phyloP scores from a whole-genome alignment of 768 basidiomycete species.

The Podaxis sp. region DNA sequence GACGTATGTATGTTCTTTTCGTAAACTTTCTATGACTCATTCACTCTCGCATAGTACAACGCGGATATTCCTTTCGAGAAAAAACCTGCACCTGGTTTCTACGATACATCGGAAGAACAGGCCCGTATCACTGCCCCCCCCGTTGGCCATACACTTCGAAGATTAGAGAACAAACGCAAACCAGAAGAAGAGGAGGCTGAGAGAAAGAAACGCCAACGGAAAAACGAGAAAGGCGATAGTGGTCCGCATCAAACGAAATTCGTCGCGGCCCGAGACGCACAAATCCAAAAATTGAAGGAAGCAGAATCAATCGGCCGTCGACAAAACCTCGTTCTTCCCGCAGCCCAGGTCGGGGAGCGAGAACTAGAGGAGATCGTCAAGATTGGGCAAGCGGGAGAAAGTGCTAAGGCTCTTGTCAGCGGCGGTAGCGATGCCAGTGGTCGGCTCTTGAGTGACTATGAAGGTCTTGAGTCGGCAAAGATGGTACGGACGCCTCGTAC shows the following conservation, averaged over 20 bases:
- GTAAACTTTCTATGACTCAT: slow-evolving; percentile 7
- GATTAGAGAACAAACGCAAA: slow-evolving; percentile 95
- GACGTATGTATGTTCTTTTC: slow-evolving; percentile 57
- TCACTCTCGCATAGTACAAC: slow-evolving; percentile 68
- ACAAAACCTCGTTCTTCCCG: slow-evolving; percentile 79
- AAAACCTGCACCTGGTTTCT: slow-evolving; percentile 92
- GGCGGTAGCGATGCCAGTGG: slow-evolving; percentile 84
- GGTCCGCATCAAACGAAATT: slow-evolving; percentile 86
- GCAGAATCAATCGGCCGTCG: slow-evolving; percentile 92
- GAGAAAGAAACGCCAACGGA: slow-evolving; percentile 84
- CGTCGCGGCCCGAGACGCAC: slow-evolving; percentile 93
- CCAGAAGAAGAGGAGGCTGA: slow-evolving; percentile 94
- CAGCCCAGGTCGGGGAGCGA: slow-evolving; percentile 89
- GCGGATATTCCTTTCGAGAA: slow-evolving; percentile 99
- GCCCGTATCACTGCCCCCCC: slow-evolving; percentile 84
- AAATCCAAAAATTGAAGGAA: slow-evolving; percentile 97
- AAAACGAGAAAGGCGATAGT: slow-evolving; percentile 64
- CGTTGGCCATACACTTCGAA: slow-evolving; percentile 85
- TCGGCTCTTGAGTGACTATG: slow-evolving; percentile 89
- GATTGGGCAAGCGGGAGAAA: slow-evolving; percentile 91
- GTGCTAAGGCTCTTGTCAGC: slow-evolving; percentile 80
- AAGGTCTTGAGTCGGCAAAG: slow-evolving; percentile 80
- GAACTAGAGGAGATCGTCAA: slow-evolving; percentile 99
- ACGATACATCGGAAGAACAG: slow-evolving; percentile 94
- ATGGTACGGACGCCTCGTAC: slow-evolving; percentile 96